These are phyloP conservation scores for Pelargonium nanum DNA, from an alignment of 345 rosid genomes.

Conservation along the genomic window DNA sequence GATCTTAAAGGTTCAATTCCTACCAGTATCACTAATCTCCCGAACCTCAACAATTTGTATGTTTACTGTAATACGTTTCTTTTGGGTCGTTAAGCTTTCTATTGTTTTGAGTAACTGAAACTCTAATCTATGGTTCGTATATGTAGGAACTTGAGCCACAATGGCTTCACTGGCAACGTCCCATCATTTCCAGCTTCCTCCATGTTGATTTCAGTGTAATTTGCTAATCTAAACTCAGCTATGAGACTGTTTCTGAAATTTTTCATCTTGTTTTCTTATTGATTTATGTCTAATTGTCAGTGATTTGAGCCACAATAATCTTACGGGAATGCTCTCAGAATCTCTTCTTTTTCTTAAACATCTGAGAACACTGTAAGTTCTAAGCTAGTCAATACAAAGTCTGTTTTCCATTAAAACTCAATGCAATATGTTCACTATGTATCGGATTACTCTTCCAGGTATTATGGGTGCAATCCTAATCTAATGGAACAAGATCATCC, in stretches of 20 bases:
- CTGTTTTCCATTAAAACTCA: background rate
- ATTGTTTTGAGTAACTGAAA: background rate
- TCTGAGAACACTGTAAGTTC: constrained; percentile 34
- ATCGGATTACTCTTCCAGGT: constrained; percentile 19
- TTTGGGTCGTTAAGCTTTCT: background rate
- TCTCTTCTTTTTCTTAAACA: constrained; percentile 23
- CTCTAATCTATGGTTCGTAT: constrained; percentile 2
- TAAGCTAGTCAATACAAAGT: too few relatives aligned
- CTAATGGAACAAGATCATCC: constrained; percentile 15
- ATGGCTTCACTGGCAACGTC: constrained; percentile 30
- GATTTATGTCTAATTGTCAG: constrained; percentile 17
- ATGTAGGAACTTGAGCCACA: constrained; percentile 45
- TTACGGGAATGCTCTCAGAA: constrained; percentile 26
- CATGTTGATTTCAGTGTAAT: constrained; percentile 42
- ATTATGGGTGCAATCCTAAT: constrained; percentile 40
- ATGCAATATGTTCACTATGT: background rate
- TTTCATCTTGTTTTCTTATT: background rate
- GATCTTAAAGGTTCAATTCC: constrained; percentile 33
- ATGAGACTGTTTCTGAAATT: constrained; percentile 3
- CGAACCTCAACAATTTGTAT: constrained; percentile 36
- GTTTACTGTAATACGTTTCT: constrained; percentile 12
- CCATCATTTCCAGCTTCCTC: constrained; percentile 34
- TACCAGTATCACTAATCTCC: constrained; percentile 19
- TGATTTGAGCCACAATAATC: constrained; percentile 42
- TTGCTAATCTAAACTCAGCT: constrained; percentile 15